Evolutionary conservation across 2,329 filamentous ascomycete species (phyloP), one percentile per base, ranked within the genome.

Genomic region (Fusarium nygamai): DNA sequence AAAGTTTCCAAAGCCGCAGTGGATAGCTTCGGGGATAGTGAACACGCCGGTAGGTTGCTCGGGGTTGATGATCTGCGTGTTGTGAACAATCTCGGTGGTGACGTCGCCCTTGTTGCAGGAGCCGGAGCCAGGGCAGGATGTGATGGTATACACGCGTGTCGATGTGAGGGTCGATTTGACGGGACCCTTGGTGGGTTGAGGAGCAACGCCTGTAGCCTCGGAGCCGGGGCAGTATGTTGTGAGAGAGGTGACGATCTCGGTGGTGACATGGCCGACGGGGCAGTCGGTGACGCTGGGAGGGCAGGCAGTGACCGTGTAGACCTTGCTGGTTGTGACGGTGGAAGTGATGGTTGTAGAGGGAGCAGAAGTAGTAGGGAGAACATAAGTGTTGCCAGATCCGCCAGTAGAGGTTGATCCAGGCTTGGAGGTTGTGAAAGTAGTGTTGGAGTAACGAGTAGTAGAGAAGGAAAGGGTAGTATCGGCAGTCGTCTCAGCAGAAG

Each of bases 71-170:
- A 69, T 61, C 19, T 75, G 76, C 0, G 78, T 80, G 12, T 71
- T 66, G 17, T 73, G 72, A 19, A 80, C 36, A 13, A 79, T 67
- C 61, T 80, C 73, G 17, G 80, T 77, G 5, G 69, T 74, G 27
- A 76, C 54, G 17, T 67, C 64, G 31, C 64, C 71, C 64, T 76
- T 74, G 66, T 50, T 43, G 66, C 78, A 80, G 20, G 74, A 53
- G 20, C 62, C 88, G 62, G 85, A 85, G 54, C 88, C 85, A 51
- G 83, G 85, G 85, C 89, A 91, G 44, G 85, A 86, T 78, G 87
- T 90, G 83, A 90, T 83, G 80, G 88, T 91, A 77, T 87, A 83
- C 79, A 88, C 84, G 77, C 85, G 84, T 72, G 88, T 90, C 76
- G 84, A 82, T 83, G 86, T 89, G 82, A 89, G 81, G 77, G 87